Evolutionary conservation across 2,329 filamentous ascomycete genomes (phyloP).

Genomic region (Acrodontium crateriforme): DNA sequence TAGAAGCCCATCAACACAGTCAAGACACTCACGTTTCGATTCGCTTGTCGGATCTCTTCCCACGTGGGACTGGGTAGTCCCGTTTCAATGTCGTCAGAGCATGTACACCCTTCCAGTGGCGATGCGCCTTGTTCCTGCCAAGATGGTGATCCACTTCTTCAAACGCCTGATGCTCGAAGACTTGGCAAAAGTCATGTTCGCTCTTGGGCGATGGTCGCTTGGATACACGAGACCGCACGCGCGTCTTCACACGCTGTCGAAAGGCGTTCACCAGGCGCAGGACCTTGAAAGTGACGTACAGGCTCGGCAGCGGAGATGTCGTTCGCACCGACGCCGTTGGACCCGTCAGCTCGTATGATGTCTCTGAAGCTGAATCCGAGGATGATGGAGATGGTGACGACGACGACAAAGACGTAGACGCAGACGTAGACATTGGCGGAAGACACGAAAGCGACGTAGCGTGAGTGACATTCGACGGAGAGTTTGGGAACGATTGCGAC

Average conservation of each 20-base stretch:
- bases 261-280: conserved; percentile 26
- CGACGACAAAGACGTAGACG: too few relatives aligned
- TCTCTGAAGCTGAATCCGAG: too few relatives aligned
- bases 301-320: too few relatives aligned
- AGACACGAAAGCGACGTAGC: too few relatives aligned
- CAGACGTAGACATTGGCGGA: too few relatives aligned
- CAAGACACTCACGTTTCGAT: not conserved
- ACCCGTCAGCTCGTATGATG: too few relatives aligned
- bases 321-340: too few relatives aligned
- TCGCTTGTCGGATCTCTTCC: not conserved
- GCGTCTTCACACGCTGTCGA: conserved; percentile 24
- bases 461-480: too few relatives aligned
- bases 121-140: conserved; percentile 4
- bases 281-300: conserved; percentile 25
- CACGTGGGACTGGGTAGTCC: not conserved
- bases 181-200: conserved; percentile 16
- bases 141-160: conserved; percentile 10
- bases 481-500: too few relatives aligned
- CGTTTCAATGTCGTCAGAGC: not conserved
- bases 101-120: not conserved
- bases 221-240: conserved; percentile 9
- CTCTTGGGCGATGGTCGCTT: conserved; percentile 4
- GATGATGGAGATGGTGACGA: too few relatives aligned
- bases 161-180: conserved; percentile 16
- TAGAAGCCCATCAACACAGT: not conserved